Base-by-base conservation (phyloP, 805 yeast genomes). In the Ogataea salicorniae region DNA sequence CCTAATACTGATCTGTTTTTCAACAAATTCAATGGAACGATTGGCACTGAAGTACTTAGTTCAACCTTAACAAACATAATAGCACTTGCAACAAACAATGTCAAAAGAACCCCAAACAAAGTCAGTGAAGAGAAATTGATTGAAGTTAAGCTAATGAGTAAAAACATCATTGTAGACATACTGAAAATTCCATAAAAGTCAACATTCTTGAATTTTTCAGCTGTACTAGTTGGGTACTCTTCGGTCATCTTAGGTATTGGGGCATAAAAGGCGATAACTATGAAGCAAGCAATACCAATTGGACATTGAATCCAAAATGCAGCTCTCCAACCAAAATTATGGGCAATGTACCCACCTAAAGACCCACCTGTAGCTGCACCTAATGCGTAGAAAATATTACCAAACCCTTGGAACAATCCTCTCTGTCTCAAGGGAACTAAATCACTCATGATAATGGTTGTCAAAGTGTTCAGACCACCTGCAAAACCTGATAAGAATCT, bases 401-500 rank as follows among this genome's bases (percentile, higher is more conserved):
- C 90, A 41, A 88, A 57, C 0, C 97, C 97, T 64, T 91, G 97
- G 65, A 77, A 88, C 41, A 87, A 68, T 3, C 96, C 96, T 46
- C 97, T 74, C 34, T 84, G 80, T 48, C 95, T 73, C 56, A 90
- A 73, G 4, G 96, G 88, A 23, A 91, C 83, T 45, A 88, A 72
- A 63, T 90, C 97, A 45, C 87, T 79, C 64, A 86, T 77, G 13
- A 88, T 76, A 47, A 90, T 86, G 14, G 95, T 84, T 38, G 86
- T 77, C 53, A 89, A 69, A 0, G 94, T 77, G 48, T 84, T 82
- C 58, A 89, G 76, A 1, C 97, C 97, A n/a, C 95, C 96, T 13
- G 96, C 96, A 53, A 87, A 76, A 7, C 97, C 97, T 34, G 95
- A 81, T 44, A 90, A 71, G 51, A 88, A 83, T 55, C 90, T 67